Evolutionary conservation across 1,139 yeast genomes (phyloP).

Genomic region (Saccharomyces uvarum): DNA sequence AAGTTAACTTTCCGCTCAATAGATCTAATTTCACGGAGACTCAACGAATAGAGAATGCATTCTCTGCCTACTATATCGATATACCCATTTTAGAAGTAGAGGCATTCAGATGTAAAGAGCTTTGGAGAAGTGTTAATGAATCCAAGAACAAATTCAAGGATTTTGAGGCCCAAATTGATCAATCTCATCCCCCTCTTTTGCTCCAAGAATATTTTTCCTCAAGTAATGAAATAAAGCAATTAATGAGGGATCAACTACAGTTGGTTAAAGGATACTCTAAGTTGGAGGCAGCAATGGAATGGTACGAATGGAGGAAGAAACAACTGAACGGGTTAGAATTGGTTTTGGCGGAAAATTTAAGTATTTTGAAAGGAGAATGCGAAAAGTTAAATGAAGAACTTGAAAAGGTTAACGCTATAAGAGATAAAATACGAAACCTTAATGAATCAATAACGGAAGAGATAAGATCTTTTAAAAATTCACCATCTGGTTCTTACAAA

Average conservation of each 20-base stretch:
- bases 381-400: constrained; percentile 28
- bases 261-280: constrained; percentile 23
- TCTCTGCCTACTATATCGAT: constrained; percentile 22
- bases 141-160: constrained; percentile 43
- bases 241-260: constrained; percentile 18
- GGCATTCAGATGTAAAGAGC: constrained; percentile 48
- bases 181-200: constrained; percentile 21
- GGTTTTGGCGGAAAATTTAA: constrained; percentile 41
- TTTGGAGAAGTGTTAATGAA: constrained; percentile 43
- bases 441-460: constrained; percentile 43
- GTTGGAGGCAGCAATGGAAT: constrained; percentile 26
- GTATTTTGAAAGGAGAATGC: constrained; percentile 43
- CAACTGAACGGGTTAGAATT: constrained; percentile 27
- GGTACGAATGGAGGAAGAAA: constrained; percentile 31
- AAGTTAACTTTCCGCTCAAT: constrained; percentile 27
- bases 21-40: constrained; percentile 29
- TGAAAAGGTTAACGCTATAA: constrained; percentile 36
- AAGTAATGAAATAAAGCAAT: constrained; percentile 9
- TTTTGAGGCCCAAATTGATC: constrained; percentile 37
- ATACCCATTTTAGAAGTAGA: constrained; percentile 41
- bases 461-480: constrained; percentile 43
- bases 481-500: constrained; percentile 40
- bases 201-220: constrained; percentile 21
- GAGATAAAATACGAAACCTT: constrained; percentile 39
- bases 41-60: constrained; percentile 8